Evolutionary conservation across 164 flowering plant genomes (phyloP).

Genomic region (Amborella trichopoda): DNA sequence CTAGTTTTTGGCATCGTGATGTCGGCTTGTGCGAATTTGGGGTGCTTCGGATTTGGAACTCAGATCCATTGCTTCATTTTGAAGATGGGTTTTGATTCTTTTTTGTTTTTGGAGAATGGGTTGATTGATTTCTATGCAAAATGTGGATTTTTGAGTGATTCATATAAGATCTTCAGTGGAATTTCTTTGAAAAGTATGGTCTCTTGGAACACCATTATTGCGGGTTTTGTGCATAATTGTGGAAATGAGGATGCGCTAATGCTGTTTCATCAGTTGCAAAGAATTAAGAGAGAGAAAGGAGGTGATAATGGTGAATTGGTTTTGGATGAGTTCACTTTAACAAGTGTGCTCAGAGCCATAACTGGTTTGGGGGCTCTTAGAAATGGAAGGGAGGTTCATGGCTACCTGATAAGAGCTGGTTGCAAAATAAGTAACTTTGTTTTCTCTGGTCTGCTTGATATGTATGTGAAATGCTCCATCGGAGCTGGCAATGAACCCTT

Average conservation of each 20-base stretch:
- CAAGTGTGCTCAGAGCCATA: constrained; percentile 16
- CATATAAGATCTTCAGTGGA: constrained; percentile 11
- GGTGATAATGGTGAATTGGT: constrained; percentile 4
- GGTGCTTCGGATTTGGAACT: constrained; percentile 12
- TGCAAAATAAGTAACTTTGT: constrained; percentile 12
- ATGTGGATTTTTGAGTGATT: constrained; percentile 14
- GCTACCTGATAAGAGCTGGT: constrained; percentile 20
- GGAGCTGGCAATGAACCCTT: constrained; percentile 3
- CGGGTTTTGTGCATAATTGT: constrained; percentile 15
- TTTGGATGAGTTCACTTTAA: constrained; percentile 21
- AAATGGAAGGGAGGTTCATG: constrained; percentile 18
- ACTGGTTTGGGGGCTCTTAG: constrained; percentile 10
- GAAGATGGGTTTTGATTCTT: constrained; percentile 16
- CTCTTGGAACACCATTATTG: constrained; percentile 22
- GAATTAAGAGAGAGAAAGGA: too few species aligned
- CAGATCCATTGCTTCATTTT: constrained; percentile 19
- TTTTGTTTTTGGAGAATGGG: constrained; percentile 18
- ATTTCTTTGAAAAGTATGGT: constrained; percentile 19
- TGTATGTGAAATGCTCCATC: constrained; percentile 19
- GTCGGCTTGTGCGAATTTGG: constrained; percentile 15
- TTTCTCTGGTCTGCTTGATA: constrained; percentile 20
- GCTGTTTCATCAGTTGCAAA: constrained; percentile 13
- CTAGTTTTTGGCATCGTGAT: constrained; percentile 14
- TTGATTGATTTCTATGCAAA: constrained; percentile 23
- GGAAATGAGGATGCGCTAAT: constrained; percentile 12